These are phyloP conservation scores for Hippophae gyantsensis DNA, from an alignment of 306 rosid genomes.

Conservation along the genomic window DNA sequence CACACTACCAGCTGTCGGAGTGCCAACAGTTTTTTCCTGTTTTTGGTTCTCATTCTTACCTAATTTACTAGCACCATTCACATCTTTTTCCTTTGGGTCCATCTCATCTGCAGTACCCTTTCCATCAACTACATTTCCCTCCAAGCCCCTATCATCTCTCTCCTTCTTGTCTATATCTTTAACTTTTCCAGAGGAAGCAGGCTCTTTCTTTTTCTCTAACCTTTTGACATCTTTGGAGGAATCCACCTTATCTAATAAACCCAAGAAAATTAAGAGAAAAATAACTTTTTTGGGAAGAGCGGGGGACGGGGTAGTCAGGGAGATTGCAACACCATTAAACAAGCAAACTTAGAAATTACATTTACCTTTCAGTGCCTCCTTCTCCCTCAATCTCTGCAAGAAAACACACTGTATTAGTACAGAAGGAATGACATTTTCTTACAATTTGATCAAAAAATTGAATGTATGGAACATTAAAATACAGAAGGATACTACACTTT, in stretches of 20 bases:
- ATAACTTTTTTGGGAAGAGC: not conserved
- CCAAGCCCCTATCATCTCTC: constrained; percentile 33
- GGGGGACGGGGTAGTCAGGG: not conserved
- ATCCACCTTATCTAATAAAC: constrained; percentile 23
- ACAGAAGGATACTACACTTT: not conserved
- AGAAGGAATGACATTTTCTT: not conserved
- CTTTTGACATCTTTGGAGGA: constrained; percentile 25
- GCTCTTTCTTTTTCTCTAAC: constrained; percentile 42
- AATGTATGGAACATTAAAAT: not conserved
- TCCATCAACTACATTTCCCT: constrained; percentile 36
- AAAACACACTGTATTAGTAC: constrained; percentile 1
- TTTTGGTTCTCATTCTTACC: constrained; percentile 35
- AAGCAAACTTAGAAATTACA: not conserved
- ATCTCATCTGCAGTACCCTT: constrained; percentile 32
- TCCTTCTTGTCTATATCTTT: constrained; percentile 45
- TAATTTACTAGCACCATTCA: constrained; percentile 28
- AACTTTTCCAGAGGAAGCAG: constrained; percentile 33
- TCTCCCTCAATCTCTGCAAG: constrained; percentile 35
- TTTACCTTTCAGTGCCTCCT: constrained; percentile 38
- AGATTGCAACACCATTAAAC: constrained; percentile 13
- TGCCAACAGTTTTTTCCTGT: constrained; percentile 31
- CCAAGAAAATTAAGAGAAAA: not conserved
- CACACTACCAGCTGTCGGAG: constrained; percentile 37
- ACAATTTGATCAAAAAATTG: not conserved
- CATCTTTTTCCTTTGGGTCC: constrained; percentile 36